Conservation (phyloP, 306 rosid genomes). For the Quercus bicolor region DNA sequence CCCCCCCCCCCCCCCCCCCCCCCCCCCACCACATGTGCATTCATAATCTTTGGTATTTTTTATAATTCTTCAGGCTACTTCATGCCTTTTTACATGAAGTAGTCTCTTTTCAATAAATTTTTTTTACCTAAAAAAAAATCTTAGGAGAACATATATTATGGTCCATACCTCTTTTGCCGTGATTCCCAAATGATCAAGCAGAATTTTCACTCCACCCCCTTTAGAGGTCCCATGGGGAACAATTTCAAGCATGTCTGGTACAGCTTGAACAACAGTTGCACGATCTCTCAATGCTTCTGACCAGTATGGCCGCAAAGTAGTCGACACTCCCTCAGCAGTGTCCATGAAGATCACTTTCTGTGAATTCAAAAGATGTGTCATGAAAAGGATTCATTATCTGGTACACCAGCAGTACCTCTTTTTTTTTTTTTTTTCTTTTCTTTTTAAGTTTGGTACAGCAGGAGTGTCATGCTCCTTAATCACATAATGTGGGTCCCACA, state of each 20-base stretch:
- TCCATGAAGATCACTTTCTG: constrained; percentile 86
- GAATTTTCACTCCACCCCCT: constrained; percentile 73
- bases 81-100: too few species aligned
- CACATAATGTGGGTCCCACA: background rate
- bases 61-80: too few species aligned
- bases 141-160: background rate
- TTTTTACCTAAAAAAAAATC: too few species aligned
- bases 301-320: constrained; percentile 81
- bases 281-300: constrained; percentile 58
- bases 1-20: too few species aligned
- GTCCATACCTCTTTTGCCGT: constrained; percentile 63
- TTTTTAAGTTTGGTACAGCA: background rate
- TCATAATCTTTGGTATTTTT: background rate
- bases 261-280: constrained; percentile 82
- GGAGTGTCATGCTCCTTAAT: background rate
- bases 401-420: background rate
- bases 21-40: too few species aligned
- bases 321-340: constrained; percentile 56
- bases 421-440: background rate
- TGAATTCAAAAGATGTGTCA: constrained; percentile 15
- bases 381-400: background rate
- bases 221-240: constrained; percentile 83
- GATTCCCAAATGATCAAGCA: constrained; percentile 86
- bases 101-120: too few species aligned
- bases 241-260: constrained; percentile 78